Conservation (phyloP, 2,329 filamentous ascomycete species). For the Kalmusia sp. region DNA sequence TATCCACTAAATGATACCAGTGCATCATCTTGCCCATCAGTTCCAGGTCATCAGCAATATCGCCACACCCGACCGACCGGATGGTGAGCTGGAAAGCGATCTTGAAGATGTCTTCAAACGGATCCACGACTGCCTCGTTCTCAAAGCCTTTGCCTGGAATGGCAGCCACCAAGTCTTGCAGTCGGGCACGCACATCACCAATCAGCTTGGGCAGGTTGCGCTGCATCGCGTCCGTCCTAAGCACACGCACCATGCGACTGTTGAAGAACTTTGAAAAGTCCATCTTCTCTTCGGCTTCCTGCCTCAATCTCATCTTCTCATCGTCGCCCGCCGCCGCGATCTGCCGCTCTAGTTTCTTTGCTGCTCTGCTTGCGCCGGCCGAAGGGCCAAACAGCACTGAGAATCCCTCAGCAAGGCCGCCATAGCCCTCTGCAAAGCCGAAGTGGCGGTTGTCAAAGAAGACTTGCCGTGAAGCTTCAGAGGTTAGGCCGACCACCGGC, state of each 20-base stretch:
- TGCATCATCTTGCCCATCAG: slow-evolving; percentile 53
- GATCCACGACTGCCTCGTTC: slow-evolving; percentile 53
- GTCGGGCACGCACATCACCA: slow-evolving; percentile 45
- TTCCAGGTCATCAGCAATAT: slow-evolving; percentile 58
- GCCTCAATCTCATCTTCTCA: neutral
- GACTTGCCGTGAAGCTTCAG: slow-evolving; percentile 50
- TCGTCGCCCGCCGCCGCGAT: neutral
- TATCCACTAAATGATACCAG: slow-evolving; percentile 58
- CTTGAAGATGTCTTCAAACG: slow-evolving; percentile 61
- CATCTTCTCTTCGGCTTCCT: neutral
- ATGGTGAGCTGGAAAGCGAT: slow-evolving; percentile 66
- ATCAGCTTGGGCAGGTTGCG: slow-evolving; percentile 52
- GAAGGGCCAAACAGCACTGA: slow-evolving; percentile 36
- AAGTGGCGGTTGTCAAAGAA: slow-evolving; percentile 57
- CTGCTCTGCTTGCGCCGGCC: slow-evolving; percentile 18
- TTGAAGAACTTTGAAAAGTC: slow-evolving; percentile 18
- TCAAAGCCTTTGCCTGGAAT: slow-evolving; percentile 38
- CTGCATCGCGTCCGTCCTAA: slow-evolving; percentile 36
- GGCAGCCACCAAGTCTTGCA: slow-evolving; percentile 25
- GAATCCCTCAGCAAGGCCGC: slow-evolving; percentile 52
- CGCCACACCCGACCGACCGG: slow-evolving; percentile 60
- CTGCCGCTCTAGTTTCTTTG: neutral
- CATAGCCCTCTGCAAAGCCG: neutral
- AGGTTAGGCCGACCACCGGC: slow-evolving; percentile 54
- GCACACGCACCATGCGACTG: slow-evolving; percentile 26